Base-by-base conservation (phyloP, 1,284 basidiomycete species). In the Trametes hirsuta region DNA sequence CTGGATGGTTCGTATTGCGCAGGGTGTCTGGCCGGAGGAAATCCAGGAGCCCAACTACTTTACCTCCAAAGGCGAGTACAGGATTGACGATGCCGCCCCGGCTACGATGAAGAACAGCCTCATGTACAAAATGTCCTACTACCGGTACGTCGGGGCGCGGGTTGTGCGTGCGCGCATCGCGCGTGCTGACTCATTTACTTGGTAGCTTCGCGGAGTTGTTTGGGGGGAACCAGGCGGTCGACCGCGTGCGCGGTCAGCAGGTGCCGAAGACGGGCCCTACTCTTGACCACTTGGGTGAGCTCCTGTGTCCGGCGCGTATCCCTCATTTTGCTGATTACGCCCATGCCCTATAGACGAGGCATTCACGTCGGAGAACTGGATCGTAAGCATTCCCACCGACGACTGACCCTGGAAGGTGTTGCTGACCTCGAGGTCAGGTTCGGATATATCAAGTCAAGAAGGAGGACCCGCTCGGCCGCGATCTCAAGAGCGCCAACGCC, bases 61-160 rank as follows among this genome's bases (percentile, higher is more conserved):
- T 77, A 98, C 92, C 0, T 80, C 87, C n/a, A 80, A 88, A 11
- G 97, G 97, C 47, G 95, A 99, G 74, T 99, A 98, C 79, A 88
- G 89, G 66, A 84, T 99, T 49, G 97, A 98, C 72, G 94, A 94
- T 44, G 79, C 81, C 50, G 97, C 97, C 49, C 87, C 90, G 0
- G 78, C 85, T 6, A 81, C 95, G n/a, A 99, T 99, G 97, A 93
- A 84, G 78, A 91, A 98, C 71, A 94, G 93, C 71, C 78, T 98
- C 76, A 95, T 98, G 95, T 98, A 98, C 80, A 98, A 98, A 81
- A 95, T 97, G 94, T 92, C 89, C 15, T 97, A 96, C 77, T 95
- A 97, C 74, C 85, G 94, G 88, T 93, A 61, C 85, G 78, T 47
- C 35, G 51, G 10, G 8, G 50, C 37, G 37, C 36, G 25, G 34